Percentiles rank a stretch among this genome's conserved stretches.
These are phyloP conservation scores for Penicillium brasilianum DNA, from an alignment of 2,329 filamentous ascomycete species.

Conservation along the genomic window DNA sequence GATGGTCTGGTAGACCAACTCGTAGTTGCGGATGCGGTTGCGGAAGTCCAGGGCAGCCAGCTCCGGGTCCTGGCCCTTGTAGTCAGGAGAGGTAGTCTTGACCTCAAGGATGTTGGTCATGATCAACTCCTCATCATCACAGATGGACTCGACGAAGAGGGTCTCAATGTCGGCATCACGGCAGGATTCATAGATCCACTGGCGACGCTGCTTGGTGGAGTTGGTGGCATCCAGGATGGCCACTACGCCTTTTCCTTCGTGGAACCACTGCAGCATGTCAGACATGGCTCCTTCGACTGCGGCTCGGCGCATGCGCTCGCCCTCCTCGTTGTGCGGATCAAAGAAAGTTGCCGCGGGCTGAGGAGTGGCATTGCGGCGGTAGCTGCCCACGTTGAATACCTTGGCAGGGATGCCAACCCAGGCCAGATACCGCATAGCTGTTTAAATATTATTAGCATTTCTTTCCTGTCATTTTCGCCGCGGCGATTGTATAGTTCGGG, in stretches of 20 bases:
- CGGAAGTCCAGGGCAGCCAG: conserved; percentile 88
- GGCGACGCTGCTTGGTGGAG: conserved; percentile 84
- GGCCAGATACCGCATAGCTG: conserved; percentile 89
- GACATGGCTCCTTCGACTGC: conserved; percentile 89
- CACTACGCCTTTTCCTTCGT: conserved; percentile 75
- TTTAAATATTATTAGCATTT: conserved; percentile 18
- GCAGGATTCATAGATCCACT: conserved; percentile 88
- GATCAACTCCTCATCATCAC: conserved; percentile 92
- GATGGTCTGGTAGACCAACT: conserved; percentile 94
- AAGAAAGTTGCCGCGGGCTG: conserved; percentile 95
- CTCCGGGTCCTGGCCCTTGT: conserved; percentile 91
- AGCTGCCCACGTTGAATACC: conserved; percentile 97
- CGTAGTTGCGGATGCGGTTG: conserved; percentile 93
- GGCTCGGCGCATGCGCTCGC: conserved; percentile 83
- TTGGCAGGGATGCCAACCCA: conserved; percentile 95
- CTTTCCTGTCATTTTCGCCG: conserved; percentile 1
- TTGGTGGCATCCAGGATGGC: conserved; percentile 97
- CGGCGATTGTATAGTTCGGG: not conserved
- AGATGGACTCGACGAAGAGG: conserved; percentile 95
- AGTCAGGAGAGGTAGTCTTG: conserved; percentile 95
- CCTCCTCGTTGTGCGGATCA: conserved; percentile 85
- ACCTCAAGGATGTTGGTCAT: conserved; percentile 98
- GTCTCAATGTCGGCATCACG: conserved; percentile 79
- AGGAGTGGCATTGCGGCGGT: conserved; percentile 86
- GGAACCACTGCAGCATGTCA: conserved; percentile 96